Base-by-base conservation (phyloP, 192 early-diverging fungal genomes). In the Coemansia sp. region DNA sequence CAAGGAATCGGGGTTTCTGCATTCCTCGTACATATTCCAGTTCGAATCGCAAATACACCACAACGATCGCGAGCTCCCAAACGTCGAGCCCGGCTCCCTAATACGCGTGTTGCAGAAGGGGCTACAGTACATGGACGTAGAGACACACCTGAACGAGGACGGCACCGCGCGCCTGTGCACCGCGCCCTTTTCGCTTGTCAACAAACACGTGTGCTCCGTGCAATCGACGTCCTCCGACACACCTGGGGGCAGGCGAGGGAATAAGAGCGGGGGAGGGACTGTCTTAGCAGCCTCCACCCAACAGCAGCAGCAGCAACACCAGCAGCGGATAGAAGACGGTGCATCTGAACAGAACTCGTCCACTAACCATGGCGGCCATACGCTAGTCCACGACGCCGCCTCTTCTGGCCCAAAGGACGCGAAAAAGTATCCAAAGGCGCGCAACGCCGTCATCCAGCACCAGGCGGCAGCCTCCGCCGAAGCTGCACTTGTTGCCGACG, bases 81-180 rank as follows among this genome's bases (percentile, higher is more conserved):
- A 91, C 55, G 89, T 78, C 51, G 84, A 85, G 56, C 93, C 92
- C 24, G 96, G 96, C 14, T 86, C 88, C 4, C 85, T 98, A 38
- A 90, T 98, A 38, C 88, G 81, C 73, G 84, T 94, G 18, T 81
- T 98, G 63, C 95, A 97, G 69, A 97, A 97, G 73, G 96, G 93
- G 0, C 82, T 98, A 38, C 91, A 91, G 70, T 96, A 95, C 71
- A 87, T 89, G 76, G 93, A 97, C 65, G 87, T 97, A 55, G 95
- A 98, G 74, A 84, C 88, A 2, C 96, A 98, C 70, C 75, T 92
- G 46, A 91, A 91, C 60, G 89, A 92, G 89, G 93, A 98, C 76
- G 95, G 96, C 18, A 87, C 89, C 6, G 81, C 75, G 11, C 59
- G 72, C 2, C 72, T 75, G 43, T 84, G 81, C 49, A 71, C 75